Evolutionary conservation across 352 stramenopile species (phyloP), one percentile per base, ranked within the genome.

Genomic region (Phytophthora citrophthora): DNA sequence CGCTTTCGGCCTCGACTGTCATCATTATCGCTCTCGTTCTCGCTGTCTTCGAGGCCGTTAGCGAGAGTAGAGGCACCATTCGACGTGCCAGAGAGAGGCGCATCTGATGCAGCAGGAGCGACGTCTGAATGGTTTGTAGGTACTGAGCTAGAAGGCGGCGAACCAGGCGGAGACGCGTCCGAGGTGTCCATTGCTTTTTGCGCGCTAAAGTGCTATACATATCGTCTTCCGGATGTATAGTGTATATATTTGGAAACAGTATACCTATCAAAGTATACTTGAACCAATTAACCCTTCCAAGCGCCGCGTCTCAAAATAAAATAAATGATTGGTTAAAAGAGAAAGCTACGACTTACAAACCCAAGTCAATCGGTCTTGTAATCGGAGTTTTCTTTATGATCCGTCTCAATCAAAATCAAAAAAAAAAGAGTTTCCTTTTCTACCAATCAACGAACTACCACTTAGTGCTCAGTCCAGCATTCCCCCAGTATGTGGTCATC

Each of bases 1-100:
- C 78, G 77, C 52, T 90, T 90, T 40, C 68, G 77, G 11, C 60
- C 70, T 2, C 65, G 72, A 65, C 51, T 68, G 39, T 72, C 62
- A 8, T 64, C 59, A 36, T 85, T 76, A 16, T 85, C 67, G 47
- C 48, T 56, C 8, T 70, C 60, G 23, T 58, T 57, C 43, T 73
- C 63, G 41, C 68, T 76, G 39, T 70, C 58, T 26, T 67, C 58
- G 12, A 73, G 64, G 3, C 68, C 68, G 26, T 64, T 62, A 34
- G 39, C 39, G 36, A 68, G 38, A 4, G 13, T 26, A 16, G n/a
- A 1, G 11, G 20, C 11, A 45, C 31, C 26, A 31, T 12, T 32
- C 10, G 54, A 44, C 52, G 63, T 29, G 24, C 20, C 24, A 38
- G 68, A 66, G 12, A 27, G 3, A 39, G 41, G 27, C 34, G 52